These are phyloP conservation scores for Chytriomyces hyalinus DNA, from an alignment of 192 early-diverging fungal genomes.

Conservation along the genomic window DNA sequence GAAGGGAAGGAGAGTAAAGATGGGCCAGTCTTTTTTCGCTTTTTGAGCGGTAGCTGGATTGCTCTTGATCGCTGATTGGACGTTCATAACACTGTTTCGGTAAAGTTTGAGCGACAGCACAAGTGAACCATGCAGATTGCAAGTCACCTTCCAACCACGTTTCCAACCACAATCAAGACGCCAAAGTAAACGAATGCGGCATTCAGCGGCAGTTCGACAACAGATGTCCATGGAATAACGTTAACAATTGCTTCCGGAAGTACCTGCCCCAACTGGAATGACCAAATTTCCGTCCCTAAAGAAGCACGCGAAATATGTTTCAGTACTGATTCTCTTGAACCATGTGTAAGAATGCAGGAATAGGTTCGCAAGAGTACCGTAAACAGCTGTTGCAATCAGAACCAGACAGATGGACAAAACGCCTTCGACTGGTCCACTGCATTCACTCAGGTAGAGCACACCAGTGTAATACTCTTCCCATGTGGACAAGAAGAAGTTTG, in stretches of 20 bases:
- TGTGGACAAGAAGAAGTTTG: slow-evolving; percentile 90
- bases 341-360: background rate
- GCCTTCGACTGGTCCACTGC: slow-evolving; percentile 92
- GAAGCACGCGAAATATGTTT: slow-evolving; percentile 16
- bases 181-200: slow-evolving; percentile 60
- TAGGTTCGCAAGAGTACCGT: slow-evolving; percentile 57
- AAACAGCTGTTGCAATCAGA: slow-evolving; percentile 67
- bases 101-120: background rate
- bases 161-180: slow-evolving; percentile 51
- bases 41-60: slow-evolving; percentile 67
- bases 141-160: slow-evolving; percentile 63
- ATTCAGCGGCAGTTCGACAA: slow-evolving; percentile 49
- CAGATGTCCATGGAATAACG: slow-evolving; percentile 21
- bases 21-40: slow-evolving; percentile 60
- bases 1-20: slow-evolving; percentile 60
- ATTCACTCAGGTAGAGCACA: slow-evolving; percentile 78
- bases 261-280: slow-evolving; percentile 35
- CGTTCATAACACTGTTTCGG: slow-evolving; percentile 10
- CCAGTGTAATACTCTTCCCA: slow-evolving; percentile 97
- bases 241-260: slow-evolving; percentile 48
- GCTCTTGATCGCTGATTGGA: slow-evolving; percentile 36
- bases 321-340: background rate
- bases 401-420: slow-evolving; percentile 71
- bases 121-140: slow-evolving; percentile 40
- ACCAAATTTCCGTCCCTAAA: slow-evolving; percentile 54